These are phyloP conservation scores for Sergeia podlipaevii DNA, from an alignment of 208 protist species.

Conservation along the genomic window DNA sequence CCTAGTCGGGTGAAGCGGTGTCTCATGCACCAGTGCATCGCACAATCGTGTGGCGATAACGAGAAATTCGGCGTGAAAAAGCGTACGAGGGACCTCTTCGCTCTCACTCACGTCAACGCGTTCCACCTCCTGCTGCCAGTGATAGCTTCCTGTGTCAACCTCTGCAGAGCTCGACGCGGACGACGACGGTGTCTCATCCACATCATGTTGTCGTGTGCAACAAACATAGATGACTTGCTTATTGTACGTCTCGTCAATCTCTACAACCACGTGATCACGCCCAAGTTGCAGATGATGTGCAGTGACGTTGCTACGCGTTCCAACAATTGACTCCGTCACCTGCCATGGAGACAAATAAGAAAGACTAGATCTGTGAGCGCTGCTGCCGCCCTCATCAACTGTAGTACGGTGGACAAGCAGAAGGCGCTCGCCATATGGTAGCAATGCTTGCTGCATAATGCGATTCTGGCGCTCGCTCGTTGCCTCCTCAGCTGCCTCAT, in stretches of 20 bases:
- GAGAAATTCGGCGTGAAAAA: constrained; percentile 64
- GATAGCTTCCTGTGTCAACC: constrained; percentile 34
- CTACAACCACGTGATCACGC: constrained; percentile 62
- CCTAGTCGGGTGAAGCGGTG: constrained; percentile 66
- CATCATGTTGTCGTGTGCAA: constrained; percentile 21
- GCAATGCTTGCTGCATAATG: constrained; percentile 76
- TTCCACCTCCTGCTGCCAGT: constrained; percentile 66
- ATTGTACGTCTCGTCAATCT: constrained; percentile 79
- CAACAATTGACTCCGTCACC: constrained; percentile 66
- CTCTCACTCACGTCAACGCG: constrained; percentile 62
- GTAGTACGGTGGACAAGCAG: constrained; percentile 64
- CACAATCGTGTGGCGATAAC: constrained; percentile 45
- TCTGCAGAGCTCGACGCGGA: not conserved
- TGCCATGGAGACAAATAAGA: constrained; percentile 59
- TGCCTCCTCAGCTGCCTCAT: constrained; percentile 63
- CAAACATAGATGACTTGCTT: constrained; percentile 80
- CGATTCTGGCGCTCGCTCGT: constrained; percentile 82
- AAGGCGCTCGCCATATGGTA: constrained; percentile 69
- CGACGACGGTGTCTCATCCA: not conserved
- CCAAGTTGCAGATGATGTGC: constrained; percentile 67
- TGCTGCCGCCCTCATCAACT: constrained; percentile 16
- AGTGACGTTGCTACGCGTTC: constrained; percentile 60
- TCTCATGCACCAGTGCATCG: constrained; percentile 54
- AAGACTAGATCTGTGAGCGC: no score
- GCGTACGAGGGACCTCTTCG: constrained; percentile 65